Percentiles rank a stretch among this genome's conserved stretches.
phyloP scores from a whole-genome alignment of 345 rosid species.

The rapeseed (Brassica napus) region Da-Ae NC_063448.1:10502001-10502500 shows the following conservation, averaged over 20 bases:
- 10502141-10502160: too few species aligned
- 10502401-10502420: too few species aligned
- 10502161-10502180: background rate
- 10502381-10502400: too few species aligned
- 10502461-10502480: too few species aligned
- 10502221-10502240: background rate
- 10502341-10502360: background rate
- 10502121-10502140: background rate
- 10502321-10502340: background rate
- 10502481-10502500: background rate
- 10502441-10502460: too few species aligned
- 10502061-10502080: too few species aligned
- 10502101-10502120: background rate
- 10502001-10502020: too few species aligned
- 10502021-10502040: too few species aligned
- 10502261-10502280: background rate
- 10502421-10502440: too few species aligned
- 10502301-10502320: background rate
- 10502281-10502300: background rate
- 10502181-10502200: background rate
- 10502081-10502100: too few species aligned
- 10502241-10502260: background rate
- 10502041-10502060: too few species aligned
- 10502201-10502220: background rate
- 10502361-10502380: background rate